Evolutionary conservation across 192 early-diverging fungal species (phyloP), one percentile per base, ranked within the genome.

Genomic region (Chytriomyces hyalinus): DNA sequence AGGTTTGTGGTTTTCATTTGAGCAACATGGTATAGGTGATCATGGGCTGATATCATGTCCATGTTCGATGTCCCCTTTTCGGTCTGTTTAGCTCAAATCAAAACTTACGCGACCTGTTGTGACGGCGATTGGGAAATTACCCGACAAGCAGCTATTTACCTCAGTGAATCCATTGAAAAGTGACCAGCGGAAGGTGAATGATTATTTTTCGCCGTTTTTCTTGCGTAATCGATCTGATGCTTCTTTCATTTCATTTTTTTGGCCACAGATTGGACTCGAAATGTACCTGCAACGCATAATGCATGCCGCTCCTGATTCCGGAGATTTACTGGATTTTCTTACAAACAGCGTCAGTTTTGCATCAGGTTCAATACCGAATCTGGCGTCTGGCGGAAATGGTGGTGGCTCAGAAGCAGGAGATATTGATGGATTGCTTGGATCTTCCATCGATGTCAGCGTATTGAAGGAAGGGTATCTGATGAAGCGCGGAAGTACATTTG

Each of bases 401-500:
- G 17, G 15, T 43, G 3, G 63, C 15, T 13, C 11, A 65, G 63
- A 65, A 8, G 22, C 71, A n/a, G 60, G 36, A 8, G 71, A 73
- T 26, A 73, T 73, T 73, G 71, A 73, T 48, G 53, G 36, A 17
- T 24, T 73, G 63, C 11, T 65, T 2, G 63, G 63, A 65, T 47
- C 24, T 26, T 17, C 8, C 7, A n/a, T 17, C 11, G 71, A 50
- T 44, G 51, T 45, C 10, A 77, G 20, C 5, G 67, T 49, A 47
- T 47, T 82, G n/a, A 94, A 93, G 71, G 94, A 96, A 83, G 96
- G 96, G 6, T 94, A 91, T 65, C 81, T 97, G 70, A 92, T 93
- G 61, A 98, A 97, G 78, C 91, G 91, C 83, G 96, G 97, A 62
- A 98, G 96, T 78, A 95, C 92, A 80, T 97, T 98, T 93, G 96